Evolutionary conservation across 495 filamentous ascomycete genomes (phyloP).

Genomic region (Halenospora varia): DNA sequence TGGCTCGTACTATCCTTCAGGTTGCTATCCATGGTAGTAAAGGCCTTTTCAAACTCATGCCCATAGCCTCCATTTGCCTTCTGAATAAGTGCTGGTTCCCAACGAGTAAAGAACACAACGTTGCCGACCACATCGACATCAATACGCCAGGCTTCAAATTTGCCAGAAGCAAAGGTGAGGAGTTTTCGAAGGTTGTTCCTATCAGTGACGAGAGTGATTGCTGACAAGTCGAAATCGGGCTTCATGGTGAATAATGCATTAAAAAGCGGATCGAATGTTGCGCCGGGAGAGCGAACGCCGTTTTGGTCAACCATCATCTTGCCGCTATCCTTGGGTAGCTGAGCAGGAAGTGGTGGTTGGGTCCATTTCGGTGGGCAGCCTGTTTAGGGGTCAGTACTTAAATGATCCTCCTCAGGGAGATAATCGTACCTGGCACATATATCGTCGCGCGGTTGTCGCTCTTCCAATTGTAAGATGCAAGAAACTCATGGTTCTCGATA

Average conservation of each 20-base stretch:
- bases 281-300: slow-evolving; percentile 36
- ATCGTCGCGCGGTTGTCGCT: too few species aligned
- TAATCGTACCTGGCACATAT: too few species aligned
- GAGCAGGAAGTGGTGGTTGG: slow-evolving; percentile 21
- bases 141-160: slow-evolving; percentile 38
- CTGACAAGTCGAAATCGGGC: slow-evolving; percentile 38
- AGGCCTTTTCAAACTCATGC: slow-evolving; percentile 46
- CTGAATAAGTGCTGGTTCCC: slow-evolving; percentile 32
- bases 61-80: slow-evolving; percentile 41
- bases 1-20: slow-evolving; percentile 40
- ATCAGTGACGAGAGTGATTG: slow-evolving; percentile 46
- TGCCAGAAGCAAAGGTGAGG: slow-evolving; percentile 40
- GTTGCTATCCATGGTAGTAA: slow-evolving; percentile 34
- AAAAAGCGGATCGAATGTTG: slow-evolving; percentile 48
- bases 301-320: slow-evolving; percentile 39
- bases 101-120: slow-evolving; percentile 39
- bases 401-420: too few species aligned
- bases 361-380: slow-evolving; percentile 39
- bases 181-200: slow-evolving; percentile 51
- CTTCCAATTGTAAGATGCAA: too few species aligned
- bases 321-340: slow-evolving; percentile 34
- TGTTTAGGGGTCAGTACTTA: too few species aligned
- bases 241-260: slow-evolving; percentile 38
- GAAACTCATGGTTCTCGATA: too few species aligned
- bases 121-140: slow-evolving; percentile 36